A percentile compares a stretch with the other conserved stretches of the same genome.
These are phyloP conservation scores for Kandelia obovata DNA, from an alignment of 345 rosid genomes.

Conservation along the genomic window DNA sequence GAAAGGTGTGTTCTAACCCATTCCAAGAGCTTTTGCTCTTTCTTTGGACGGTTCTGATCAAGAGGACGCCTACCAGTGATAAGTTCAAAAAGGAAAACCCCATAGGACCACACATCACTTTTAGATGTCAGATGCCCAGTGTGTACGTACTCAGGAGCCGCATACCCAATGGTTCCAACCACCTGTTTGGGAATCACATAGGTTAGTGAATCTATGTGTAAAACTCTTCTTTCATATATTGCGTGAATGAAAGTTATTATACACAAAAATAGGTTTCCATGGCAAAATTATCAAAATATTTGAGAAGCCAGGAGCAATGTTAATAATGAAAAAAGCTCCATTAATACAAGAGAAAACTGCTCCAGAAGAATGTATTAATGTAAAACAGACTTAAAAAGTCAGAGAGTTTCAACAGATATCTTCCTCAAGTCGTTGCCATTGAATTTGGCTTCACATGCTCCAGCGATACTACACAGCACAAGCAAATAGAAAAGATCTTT, in stretches of 20 bases:
- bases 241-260: background rate
- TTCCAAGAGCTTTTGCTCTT: slow-evolving; percentile 82
- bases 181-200: slow-evolving; percentile 40
- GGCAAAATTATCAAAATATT: too few species aligned
- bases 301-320: too few species aligned
- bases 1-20: slow-evolving; percentile 88
- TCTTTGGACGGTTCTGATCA: slow-evolving; percentile 75
- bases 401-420: too few species aligned
- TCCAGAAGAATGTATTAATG: too few species aligned
- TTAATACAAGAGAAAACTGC: too few species aligned
- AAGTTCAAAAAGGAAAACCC: slow-evolving; percentile 85
- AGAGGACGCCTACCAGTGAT: slow-evolving; percentile 86
- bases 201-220: background rate
- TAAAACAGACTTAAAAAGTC: too few species aligned
- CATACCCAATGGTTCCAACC: slow-evolving; percentile 93
- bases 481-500: background rate
- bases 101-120: slow-evolving; percentile 89
- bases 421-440: too few species aligned
- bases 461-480: background rate
- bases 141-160: slow-evolving; percentile 87
- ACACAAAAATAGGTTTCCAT: too few species aligned
- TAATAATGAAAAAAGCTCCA: too few species aligned
- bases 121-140: slow-evolving; percentile 82
- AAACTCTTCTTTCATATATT: background rate
- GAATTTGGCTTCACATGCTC: too few species aligned